Percentiles rank a stretch among this genome's conserved stretches.
These are phyloP conservation scores for Filobasidium wieringae DNA, from an alignment of 768 basidiomycete species.

Conservation along the genomic window DNA sequence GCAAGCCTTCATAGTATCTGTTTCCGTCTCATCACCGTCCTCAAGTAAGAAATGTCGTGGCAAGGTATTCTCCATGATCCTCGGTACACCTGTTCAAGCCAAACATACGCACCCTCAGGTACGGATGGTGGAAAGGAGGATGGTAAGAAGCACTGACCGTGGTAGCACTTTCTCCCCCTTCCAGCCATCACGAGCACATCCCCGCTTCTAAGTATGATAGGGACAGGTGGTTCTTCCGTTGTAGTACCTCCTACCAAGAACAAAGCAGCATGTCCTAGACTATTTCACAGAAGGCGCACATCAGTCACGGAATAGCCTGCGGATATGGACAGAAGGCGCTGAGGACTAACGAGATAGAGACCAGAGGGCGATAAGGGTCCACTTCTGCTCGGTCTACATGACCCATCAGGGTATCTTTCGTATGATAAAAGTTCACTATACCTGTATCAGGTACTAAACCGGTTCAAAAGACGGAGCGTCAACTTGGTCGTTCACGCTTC, in stretches of 20 bases:
- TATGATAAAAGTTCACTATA: constrained; percentile 91
- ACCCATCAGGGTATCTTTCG: constrained; percentile 83
- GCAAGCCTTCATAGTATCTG: constrained; percentile 11
- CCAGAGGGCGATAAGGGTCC: constrained; percentile 79
- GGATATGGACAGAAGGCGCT: background rate
- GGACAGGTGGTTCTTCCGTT: constrained; percentile 60
- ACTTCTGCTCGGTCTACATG: constrained; percentile 96
- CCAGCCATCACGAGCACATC: constrained; percentile 92
- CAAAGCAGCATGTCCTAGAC: constrained; percentile 75
- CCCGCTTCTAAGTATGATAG: constrained; percentile 78
- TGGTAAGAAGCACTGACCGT: constrained; percentile 60
- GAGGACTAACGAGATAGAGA: constrained; percentile 72
- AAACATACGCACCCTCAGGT: background rate
- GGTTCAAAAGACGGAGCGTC: no score
- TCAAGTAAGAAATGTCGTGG: constrained; percentile 42
- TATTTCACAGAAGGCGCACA: constrained; percentile 29
- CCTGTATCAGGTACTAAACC: constrained; percentile 79
- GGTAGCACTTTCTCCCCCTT: constrained; percentile 73
- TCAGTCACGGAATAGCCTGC: no score
- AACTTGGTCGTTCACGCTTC: no score
- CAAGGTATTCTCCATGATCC: constrained; percentile 69
- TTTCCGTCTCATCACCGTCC: constrained; percentile 34
- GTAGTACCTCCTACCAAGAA: constrained; percentile 81
- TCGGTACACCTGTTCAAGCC: constrained; percentile 57
- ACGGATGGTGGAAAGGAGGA: background rate